Evolutionary conservation across 208 protist genomes (phyloP).

Genomic region (Wallacemonas sp.): DNA sequence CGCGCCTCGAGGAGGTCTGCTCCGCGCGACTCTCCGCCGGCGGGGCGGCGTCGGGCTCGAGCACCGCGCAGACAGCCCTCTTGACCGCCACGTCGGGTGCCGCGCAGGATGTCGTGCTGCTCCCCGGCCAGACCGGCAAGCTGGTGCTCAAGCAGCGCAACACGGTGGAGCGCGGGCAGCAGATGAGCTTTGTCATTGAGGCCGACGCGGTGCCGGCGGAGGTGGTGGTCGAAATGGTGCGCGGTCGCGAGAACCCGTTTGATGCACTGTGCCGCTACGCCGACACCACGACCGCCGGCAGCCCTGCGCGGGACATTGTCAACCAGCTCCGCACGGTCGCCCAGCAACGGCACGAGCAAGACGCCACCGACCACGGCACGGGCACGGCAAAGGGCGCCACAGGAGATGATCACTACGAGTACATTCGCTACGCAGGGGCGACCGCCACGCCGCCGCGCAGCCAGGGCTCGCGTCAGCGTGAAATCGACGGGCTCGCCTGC

Average conservation of each 20-base stretch:
- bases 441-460: conserved; percentile 13
- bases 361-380: background rate
- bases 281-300: background rate
- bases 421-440: conserved; percentile 24
- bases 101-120: conserved; percentile 13
- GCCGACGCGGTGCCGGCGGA: conserved; percentile 41
- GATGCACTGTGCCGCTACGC: conserved; percentile 25
- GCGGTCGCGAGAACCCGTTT: conserved; percentile 18
- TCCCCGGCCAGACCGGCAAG: conserved; percentile 31
- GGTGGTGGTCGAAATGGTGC: conserved; percentile 41
- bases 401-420: conserved; percentile 1
- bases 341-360: background rate
- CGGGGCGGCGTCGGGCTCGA: background rate
- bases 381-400: too few species aligned
- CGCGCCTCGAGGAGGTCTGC: background rate
- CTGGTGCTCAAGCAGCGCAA: conserved; percentile 70
- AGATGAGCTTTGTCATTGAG: conserved; percentile 60
- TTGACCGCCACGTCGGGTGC: conserved; percentile 1
- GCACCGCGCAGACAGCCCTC: background rate
- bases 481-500: conserved; percentile 5
- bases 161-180: conserved; percentile 64
- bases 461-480: background rate
- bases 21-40: background rate
- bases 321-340: conserved; percentile 5
- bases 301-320: background rate